Percentiles rank a stretch among this genome's conserved stretches.
Conservation (phyloP, 2,329 filamentous ascomycete species). For the Aureobasidium sp. region DNA sequence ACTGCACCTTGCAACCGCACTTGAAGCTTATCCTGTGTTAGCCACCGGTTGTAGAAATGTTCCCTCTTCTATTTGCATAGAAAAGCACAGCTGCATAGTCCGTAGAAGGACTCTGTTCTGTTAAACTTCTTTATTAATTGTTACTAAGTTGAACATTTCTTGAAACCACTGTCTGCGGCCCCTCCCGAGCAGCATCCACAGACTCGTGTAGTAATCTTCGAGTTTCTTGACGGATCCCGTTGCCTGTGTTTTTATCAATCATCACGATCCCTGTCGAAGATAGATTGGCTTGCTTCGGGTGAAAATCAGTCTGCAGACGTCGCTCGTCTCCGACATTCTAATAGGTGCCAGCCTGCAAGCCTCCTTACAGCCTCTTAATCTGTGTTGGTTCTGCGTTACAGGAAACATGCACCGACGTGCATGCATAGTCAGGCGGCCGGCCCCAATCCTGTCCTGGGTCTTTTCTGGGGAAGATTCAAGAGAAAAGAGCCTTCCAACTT, state of each 20-base stretch:
- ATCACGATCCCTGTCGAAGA: background rate
- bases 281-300: constrained; percentile 5
- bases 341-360: background rate
- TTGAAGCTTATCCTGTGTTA: background rate
- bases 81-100: background rate
- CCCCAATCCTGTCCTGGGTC: background rate
- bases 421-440: constrained; percentile 6
- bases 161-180: constrained; percentile 2
- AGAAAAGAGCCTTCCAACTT: background rate
- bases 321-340: background rate
- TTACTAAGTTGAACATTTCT: background rate
- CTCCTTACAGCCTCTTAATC: background rate
- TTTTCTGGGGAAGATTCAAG: background rate
- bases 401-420: background rate
- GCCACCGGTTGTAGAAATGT: background rate
- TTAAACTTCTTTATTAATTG: background rate
- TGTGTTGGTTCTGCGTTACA: constrained; percentile 3
- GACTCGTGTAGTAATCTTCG: background rate
- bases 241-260: constrained; percentile 5
- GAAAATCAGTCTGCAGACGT: background rate
- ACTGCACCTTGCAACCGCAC: background rate
- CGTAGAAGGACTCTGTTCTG: background rate
- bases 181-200: background rate
- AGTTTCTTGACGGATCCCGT: background rate
- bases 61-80: background rate